Evolutionary conservation across 2,329 filamentous ascomycete species (phyloP).

Genomic region (Trichothecium roseum): DNA sequence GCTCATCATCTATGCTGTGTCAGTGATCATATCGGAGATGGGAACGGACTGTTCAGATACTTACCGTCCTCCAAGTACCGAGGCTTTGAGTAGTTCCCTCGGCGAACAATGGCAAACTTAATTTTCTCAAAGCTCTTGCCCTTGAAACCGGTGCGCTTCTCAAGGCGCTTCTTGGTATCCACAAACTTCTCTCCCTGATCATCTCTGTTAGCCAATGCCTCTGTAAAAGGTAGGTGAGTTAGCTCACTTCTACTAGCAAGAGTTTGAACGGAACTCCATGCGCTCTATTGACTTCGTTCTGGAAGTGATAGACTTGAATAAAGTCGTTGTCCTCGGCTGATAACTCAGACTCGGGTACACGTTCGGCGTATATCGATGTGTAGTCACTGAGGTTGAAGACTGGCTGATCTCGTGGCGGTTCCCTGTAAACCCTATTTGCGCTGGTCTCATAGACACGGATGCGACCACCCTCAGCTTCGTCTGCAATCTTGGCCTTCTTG

Average conservation of each 20-base stretch:
- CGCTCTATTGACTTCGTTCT: constrained; percentile 72
- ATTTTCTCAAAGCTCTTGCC: constrained; percentile 99
- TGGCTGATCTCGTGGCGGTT: constrained; percentile 57
- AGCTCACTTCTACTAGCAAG: constrained; percentile 63
- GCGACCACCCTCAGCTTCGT: constrained; percentile 57
- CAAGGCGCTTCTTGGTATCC: constrained; percentile 89
- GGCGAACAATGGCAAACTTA: constrained; percentile 77
- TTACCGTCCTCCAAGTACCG: constrained; percentile 81
- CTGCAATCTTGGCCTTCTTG: constrained; percentile 70
- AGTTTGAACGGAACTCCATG: constrained; percentile 92
- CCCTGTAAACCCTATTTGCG: constrained; percentile 73
- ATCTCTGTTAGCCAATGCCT: constrained; percentile 3
- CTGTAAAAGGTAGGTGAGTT: not conserved
- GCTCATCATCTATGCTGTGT: constrained; percentile 39
- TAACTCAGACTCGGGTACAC: constrained; percentile 62
- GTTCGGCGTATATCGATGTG: constrained; percentile 69
- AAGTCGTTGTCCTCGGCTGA: constrained; percentile 47
- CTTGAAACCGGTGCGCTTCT: constrained; percentile 86
- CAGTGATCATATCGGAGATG: not conserved
- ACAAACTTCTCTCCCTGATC: constrained; percentile 69
- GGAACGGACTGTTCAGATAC: constrained; percentile 15
- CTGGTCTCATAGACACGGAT: constrained; percentile 78
- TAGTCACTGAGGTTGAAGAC: constrained; percentile 85
- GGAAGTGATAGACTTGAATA: constrained; percentile 83
- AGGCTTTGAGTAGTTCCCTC: constrained; percentile 64